Conservation (phyloP, 2,329 filamentous ascomycete genomes). For the Pestalotiopsis sp. region DNA sequence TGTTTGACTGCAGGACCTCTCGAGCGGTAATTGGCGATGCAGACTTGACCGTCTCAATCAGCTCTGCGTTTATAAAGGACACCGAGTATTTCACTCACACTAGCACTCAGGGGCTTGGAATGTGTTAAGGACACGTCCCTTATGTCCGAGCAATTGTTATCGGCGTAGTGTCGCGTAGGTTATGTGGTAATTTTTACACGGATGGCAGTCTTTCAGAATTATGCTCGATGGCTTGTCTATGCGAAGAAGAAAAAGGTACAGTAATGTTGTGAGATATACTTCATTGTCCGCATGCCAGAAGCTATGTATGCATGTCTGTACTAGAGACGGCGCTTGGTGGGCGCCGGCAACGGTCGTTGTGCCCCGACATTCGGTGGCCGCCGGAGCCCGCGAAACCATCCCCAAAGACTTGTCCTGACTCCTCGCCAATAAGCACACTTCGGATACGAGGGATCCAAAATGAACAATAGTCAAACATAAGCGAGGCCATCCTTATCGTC, state of each 20-base stretch:
- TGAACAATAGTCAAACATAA: neutral
- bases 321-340: neutral
- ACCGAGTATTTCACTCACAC: neutral
- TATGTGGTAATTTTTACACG: neutral
- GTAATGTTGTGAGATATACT: too few species aligned
- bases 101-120: neutral
- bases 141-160: neutral
- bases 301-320: neutral
- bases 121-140: neutral
- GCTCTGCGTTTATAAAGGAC: neutral
- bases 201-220: neutral
- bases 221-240: neutral
- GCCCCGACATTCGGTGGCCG: slow-evolving; percentile 3
- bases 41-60: neutral
- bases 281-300: neutral
- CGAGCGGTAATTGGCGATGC: neutral
- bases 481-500: neutral
- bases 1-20: neutral
- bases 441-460: neutral
- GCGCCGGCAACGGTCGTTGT: neutral
- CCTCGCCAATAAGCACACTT: neutral
- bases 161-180: neutral
- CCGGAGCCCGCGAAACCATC: slow-evolving; percentile 5
- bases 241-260: neutral
- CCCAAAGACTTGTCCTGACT: neutral